Base-by-base conservation (phyloP, 208 protist species). In the Kentomonas sorsogonicus region DNA sequence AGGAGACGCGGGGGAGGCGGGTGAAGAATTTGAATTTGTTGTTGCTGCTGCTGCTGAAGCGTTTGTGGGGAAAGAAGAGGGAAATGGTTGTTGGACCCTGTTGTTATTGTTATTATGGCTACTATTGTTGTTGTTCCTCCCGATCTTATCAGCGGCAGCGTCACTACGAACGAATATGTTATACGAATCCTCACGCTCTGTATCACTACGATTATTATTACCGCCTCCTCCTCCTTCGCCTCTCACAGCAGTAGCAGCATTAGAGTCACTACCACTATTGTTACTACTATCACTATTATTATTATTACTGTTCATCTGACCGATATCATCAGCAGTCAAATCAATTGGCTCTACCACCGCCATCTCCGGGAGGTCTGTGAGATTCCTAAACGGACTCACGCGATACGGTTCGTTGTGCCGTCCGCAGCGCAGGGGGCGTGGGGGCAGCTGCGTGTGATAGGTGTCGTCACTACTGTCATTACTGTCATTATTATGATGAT, bases 401-500 rank as follows among this genome's bases (percentile, higher is more conserved):
- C n/a, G n/a, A n/a, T n/a, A n/a, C n/a, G n/a, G n/a, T n/a, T n/a
- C n/a, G n/a, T n/a, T n/a, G n/a, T n/a, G n/a, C n/a, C n/a, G n/a
- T n/a, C n/a, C n/a, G n/a, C n/a, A n/a, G n/a, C n/a, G n/a, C n/a
- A n/a, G n/a, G n/a, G n/a, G n/a, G n/a, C n/a, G n/a, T n/a, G n/a
- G n/a, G n/a, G n/a, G n/a, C n/a, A n/a, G n/a, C n/a, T n/a, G n/a
- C n/a, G n/a, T n/a, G n/a, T n/a, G n/a, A n/a, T n/a, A n/a, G n/a
- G 16, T 48, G 22, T 48, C 43, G 7, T 13, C 22, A 23, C 25
- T 48, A 48, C 43, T 48, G 25, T 48, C 25, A 48, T 25, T 48
- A 48, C 25, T 48, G 25, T 48, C 25, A 48, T 48, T 48, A 48
- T 48, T 48, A 48, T 48, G 16, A 48, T 48, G 43, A 22, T 25